phyloP scores from a whole-genome alignment of 2,329 filamentous ascomycete genomes.

The Pyricularia sp. region DNA sequence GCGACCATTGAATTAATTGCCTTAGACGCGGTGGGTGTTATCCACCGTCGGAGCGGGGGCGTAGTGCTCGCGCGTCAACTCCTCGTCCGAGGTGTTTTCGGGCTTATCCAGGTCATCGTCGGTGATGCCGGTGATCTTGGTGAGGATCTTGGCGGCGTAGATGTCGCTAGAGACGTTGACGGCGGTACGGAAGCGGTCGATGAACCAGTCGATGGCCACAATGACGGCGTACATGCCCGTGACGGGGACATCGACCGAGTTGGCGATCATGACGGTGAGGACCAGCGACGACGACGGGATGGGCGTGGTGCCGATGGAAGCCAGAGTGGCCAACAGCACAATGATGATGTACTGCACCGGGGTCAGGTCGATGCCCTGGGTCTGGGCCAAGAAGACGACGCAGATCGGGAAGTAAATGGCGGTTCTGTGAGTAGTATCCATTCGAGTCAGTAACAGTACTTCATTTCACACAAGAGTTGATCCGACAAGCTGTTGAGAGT shows the following conservation, averaged over 20 bases:
- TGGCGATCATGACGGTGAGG: conserved; percentile 40
- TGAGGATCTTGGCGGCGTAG: conserved; percentile 29
- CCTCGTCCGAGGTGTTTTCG: not conserved
- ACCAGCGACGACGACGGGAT: conserved; percentile 43
- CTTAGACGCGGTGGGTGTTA: not conserved
- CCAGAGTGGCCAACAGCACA: conserved; percentile 36
- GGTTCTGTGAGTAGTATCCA: conserved; percentile 20
- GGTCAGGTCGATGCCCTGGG: conserved; percentile 33
- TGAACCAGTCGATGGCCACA: conserved; percentile 44
- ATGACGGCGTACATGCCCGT: conserved; percentile 28
- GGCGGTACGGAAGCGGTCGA: conserved; percentile 45
- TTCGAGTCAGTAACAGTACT: no score
- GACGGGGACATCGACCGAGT: conserved; percentile 31
- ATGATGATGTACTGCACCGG: conserved; percentile 38
- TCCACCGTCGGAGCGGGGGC: not conserved
- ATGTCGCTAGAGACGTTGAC: conserved; percentile 42
- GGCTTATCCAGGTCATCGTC: conserved; percentile 2
- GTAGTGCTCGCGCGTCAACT: not conserved
- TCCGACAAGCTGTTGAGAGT: no score
- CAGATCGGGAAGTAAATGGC: conserved; percentile 46
- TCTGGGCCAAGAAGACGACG: conserved; percentile 41
- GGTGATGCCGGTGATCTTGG: conserved; percentile 27
- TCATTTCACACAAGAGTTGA: no score
- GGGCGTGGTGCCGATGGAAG: conserved; percentile 43
- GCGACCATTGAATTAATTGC: not conserved